Percentiles rank a stretch among this genome's conserved stretches.
Conservation (phyloP, 352 stramenopile genomes). For the Globisporangium acanthophoron region DNA sequence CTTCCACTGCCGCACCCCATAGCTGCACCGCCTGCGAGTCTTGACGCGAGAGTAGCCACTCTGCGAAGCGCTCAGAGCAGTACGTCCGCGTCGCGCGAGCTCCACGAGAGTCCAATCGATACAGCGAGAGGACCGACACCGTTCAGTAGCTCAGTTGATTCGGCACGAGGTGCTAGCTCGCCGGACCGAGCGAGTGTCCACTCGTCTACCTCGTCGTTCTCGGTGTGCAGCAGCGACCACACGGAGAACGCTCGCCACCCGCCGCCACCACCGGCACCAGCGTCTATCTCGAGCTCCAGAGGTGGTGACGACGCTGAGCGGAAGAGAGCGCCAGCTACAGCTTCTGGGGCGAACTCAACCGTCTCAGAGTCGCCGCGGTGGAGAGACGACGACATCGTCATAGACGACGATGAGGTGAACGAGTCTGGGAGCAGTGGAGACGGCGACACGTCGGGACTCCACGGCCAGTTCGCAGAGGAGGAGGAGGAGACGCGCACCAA, state of each 20-base stretch:
- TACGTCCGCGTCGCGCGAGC: conserved; percentile 3
- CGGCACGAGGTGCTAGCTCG: neutral
- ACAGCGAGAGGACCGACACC: neutral
- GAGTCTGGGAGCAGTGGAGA: conserved; percentile 1
- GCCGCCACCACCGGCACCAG: neutral
- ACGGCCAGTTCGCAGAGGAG: neutral
- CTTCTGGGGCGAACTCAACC: neutral
- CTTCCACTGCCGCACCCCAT: conserved; percentile 15
- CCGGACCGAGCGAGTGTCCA: conserved; percentile 9
- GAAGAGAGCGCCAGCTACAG: neutral
- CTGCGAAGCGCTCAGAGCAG: neutral
- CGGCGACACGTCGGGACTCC: neutral
- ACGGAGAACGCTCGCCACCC: conserved; percentile 2
- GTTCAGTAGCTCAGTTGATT: neutral
- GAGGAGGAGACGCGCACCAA: neutral
- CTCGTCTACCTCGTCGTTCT: conserved; percentile 12
- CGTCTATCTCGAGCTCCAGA: neutral
- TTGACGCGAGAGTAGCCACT: neutral
- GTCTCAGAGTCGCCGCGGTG: conserved; percentile 20
- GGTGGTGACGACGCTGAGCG: conserved; percentile 3
- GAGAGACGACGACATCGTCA: conserved; percentile 28
- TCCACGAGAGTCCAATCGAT: conserved; percentile 1
- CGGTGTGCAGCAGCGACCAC: neutral
- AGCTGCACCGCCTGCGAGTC: neutral
- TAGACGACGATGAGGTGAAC: conserved; percentile 13